Conservation (phyloP, 108 stramenopile species). For the Nitzschia sp. region DNA sequence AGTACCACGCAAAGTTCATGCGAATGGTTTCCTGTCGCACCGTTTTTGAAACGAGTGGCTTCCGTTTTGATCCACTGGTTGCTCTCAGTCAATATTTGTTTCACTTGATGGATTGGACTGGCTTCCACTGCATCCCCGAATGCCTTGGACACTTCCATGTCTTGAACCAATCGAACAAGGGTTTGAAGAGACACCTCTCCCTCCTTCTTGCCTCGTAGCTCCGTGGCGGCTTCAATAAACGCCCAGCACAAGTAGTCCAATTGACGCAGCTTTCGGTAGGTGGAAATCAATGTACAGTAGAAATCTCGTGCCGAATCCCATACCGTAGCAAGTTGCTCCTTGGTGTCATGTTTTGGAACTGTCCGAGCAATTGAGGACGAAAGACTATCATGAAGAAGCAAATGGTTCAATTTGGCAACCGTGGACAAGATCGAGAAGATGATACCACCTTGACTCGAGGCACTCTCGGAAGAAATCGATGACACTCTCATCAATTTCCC, state of each 20-base stretch:
- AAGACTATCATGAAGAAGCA: constrained; percentile 29
- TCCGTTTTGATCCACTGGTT: constrained; percentile 38
- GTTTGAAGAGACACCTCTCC: neutral
- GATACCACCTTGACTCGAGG: neutral
- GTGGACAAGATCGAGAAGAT: constrained; percentile 12
- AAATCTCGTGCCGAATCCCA: constrained; percentile 18
- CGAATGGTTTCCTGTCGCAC: neutral
- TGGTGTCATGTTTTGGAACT: neutral
- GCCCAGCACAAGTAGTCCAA: constrained; percentile 39
- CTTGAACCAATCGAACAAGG: neutral
- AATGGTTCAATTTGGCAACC: constrained; percentile 28
- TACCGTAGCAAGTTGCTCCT: neutral
- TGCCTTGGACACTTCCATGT: neutral
- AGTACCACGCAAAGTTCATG: neutral
- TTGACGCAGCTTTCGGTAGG: constrained; percentile 55
- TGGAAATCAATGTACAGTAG: constrained; percentile 41
- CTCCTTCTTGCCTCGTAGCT: neutral
- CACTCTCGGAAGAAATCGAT: neutral
- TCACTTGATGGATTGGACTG: constrained; percentile 41
- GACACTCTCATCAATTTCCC: neutral
- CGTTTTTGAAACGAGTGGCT: neutral
- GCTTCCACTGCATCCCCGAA: constrained; percentile 25
- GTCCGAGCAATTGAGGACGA: neutral
- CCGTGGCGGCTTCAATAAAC: constrained; percentile 1
- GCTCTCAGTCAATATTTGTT: constrained; percentile 42